Conservation (phyloP, 306 rosid genomes). For the Cucurbita moschata region DNA sequence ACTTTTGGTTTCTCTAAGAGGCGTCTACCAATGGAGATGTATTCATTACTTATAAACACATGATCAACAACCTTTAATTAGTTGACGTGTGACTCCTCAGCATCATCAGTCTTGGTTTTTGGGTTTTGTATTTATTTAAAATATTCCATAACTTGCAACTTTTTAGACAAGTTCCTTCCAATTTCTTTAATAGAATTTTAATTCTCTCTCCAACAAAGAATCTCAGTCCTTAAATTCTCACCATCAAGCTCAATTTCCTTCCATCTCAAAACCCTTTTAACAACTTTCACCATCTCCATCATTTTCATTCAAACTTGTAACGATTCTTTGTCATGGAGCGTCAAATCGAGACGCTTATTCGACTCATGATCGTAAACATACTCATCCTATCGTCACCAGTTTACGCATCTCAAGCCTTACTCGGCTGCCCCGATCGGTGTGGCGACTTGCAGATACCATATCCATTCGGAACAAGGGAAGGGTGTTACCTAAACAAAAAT, state of each 20-base stretch:
- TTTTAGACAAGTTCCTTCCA: not conserved
- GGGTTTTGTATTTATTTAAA: no score
- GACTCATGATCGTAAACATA: not conserved
- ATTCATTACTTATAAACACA: no score
- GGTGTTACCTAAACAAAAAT: not conserved
- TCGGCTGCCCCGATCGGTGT: constrained; percentile 11
- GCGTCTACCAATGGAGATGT: no score
- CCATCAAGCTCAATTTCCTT: not conserved
- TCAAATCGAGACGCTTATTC: not conserved
- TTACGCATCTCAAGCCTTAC: not conserved
- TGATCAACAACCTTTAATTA: no score
- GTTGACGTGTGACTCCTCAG: no score
- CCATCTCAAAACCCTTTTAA: not conserved
- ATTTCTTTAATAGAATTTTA: not conserved
- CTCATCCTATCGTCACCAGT: not conserved
- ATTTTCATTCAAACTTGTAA: not conserved
- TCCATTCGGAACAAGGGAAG: constrained; percentile 21
- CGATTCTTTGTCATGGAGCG: no score
- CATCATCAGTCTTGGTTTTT: no score
- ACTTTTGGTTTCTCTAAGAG: no score
- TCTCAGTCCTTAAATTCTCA: not conserved
- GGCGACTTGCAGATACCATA: constrained; percentile 27
- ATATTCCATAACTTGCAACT: not conserved
- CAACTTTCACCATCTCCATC: not conserved
- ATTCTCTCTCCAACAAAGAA: not conserved